Conservation (phyloP, 2,329 filamentous ascomycete species). For the Claviceps sp. region DNA sequence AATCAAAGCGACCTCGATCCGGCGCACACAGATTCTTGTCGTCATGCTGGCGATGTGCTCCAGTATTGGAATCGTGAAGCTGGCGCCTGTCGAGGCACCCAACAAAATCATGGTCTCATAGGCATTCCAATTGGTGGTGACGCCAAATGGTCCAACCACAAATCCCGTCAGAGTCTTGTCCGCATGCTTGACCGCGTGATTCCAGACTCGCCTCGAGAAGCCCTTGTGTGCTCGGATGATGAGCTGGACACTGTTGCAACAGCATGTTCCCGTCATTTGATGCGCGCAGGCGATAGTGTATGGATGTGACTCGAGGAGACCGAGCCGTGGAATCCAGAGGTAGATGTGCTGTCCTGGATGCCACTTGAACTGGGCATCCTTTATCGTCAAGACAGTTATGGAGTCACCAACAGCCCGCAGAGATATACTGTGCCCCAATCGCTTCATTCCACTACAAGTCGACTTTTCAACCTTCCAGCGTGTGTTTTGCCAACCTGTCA, state of each 20-base stretch:
- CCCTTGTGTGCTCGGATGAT: conserved; percentile 42
- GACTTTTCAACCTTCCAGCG: conserved; percentile 26
- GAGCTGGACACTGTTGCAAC: conserved; percentile 46
- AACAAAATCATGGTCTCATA: conserved; percentile 48
- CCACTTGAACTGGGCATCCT: conserved; percentile 46
- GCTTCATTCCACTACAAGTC: conserved; percentile 32
- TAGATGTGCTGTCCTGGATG: conserved; percentile 47
- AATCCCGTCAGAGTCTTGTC: conserved; percentile 24
- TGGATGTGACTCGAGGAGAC: conserved; percentile 42
- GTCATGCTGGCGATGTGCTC: conserved; percentile 35
- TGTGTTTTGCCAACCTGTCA: conserved; percentile 40
- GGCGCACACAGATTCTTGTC: conserved; percentile 31
- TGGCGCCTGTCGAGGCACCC: conserved; percentile 49
- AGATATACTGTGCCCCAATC: conserved; percentile 39
- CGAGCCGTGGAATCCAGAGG: conserved; percentile 43
- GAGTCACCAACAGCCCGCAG: conserved; percentile 34
- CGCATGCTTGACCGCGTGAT: conserved; percentile 27
- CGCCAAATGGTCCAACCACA: conserved; percentile 42
- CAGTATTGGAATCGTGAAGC: conserved; percentile 45
- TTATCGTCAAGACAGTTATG: conserved; percentile 45
- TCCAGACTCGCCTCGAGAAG: conserved; percentile 41
- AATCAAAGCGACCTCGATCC: conserved; percentile 39
- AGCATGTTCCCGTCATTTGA: conserved; percentile 34
- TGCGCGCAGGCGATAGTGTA: conserved; percentile 49
- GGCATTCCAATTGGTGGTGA: conserved; percentile 40